A percentile compares a stretch with the other conserved stretches of the same genome.
Conservation (phyloP, 129 eudicot genomes). For the Glebionis coronaria region DNA sequence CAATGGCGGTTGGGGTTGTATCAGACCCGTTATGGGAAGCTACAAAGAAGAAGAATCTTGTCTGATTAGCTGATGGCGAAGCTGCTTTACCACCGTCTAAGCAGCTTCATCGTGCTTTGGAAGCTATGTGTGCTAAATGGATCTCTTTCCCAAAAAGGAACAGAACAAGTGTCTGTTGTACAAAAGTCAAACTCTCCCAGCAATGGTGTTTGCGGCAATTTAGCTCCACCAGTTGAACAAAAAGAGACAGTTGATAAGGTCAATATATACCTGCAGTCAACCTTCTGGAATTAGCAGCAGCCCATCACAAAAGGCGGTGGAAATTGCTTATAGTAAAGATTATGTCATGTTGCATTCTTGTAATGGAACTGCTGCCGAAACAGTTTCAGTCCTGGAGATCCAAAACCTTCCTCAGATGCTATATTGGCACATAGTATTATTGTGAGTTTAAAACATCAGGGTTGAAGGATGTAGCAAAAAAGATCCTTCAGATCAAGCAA, state of each 20-base stretch:
- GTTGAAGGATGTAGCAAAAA: slow-evolving; percentile 26
- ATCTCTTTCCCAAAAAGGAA: slow-evolving; percentile 26
- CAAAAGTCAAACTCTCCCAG: slow-evolving; percentile 17
- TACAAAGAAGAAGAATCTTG: slow-evolving; percentile 35
- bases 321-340: slow-evolving; percentile 28
- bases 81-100: slow-evolving; percentile 97
- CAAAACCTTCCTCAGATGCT: slow-evolving; percentile 25
- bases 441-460: slow-evolving; percentile 29
- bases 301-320: slow-evolving; percentile 24
- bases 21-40: slow-evolving; percentile 41
- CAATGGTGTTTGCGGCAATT: no score
- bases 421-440: slow-evolving; percentile 20
- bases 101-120: slow-evolving; percentile 89
- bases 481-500: slow-evolving; percentile 25
- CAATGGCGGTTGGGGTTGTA: slow-evolving; percentile 27
- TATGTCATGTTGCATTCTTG: slow-evolving; percentile 13
- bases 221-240: no score
- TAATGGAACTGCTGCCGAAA: slow-evolving; percentile 17
- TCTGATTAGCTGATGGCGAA: slow-evolving; percentile 68
- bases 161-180: slow-evolving; percentile 24
- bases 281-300: no score
- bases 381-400: no score
- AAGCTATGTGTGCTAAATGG: slow-evolving; percentile 90
- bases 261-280: no score
- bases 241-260: no score